A percentile compares a stretch with the other conserved stretches of the same genome.
Conservation (phyloP, 176 grass and related monocot species). For the Bromus sterilis region DNA sequence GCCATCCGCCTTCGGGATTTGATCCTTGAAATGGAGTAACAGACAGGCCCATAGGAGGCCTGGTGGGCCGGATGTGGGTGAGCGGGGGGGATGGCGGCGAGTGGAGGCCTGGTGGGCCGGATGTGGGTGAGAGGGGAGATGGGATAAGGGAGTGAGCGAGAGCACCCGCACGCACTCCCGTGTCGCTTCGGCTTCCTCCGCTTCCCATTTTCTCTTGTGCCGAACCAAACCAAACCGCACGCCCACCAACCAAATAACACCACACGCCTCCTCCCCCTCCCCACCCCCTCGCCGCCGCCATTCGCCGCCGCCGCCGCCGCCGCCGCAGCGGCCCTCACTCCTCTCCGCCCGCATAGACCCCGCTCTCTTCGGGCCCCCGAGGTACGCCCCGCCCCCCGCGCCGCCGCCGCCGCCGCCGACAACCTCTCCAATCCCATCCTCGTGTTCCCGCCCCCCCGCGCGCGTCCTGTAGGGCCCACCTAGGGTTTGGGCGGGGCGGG, state of each 20-base stretch:
- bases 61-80: too few relatives aligned
- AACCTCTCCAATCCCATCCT: neutral
- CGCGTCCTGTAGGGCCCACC: neutral
- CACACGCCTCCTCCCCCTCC: neutral
- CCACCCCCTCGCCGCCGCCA: conserved; percentile 1
- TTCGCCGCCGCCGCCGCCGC: neutral
- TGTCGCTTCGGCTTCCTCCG: neutral
- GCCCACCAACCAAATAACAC: conserved; percentile 30
- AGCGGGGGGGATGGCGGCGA: too few relatives aligned
- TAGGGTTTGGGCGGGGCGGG: conserved; percentile 20
- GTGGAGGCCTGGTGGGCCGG: too few relatives aligned
- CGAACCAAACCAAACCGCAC: conserved; percentile 7
- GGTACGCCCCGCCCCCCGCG: conserved; percentile 1
- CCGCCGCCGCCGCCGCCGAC: neutral
- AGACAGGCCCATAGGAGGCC: too few relatives aligned
- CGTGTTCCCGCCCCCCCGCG: neutral
- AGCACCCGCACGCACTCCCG: neutral
- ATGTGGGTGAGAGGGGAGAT: neutral
- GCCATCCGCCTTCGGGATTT: too few relatives aligned
- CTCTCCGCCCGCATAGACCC: neutral
- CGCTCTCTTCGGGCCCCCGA: neutral
- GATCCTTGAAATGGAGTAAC: too few relatives aligned
- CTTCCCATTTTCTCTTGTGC: neutral
- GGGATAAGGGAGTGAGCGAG: neutral
- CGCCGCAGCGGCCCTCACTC: neutral